These are phyloP conservation scores for Grigorovia jiainica DNA, from an alignment of 805 yeast species.

Conservation along the genomic window DNA sequence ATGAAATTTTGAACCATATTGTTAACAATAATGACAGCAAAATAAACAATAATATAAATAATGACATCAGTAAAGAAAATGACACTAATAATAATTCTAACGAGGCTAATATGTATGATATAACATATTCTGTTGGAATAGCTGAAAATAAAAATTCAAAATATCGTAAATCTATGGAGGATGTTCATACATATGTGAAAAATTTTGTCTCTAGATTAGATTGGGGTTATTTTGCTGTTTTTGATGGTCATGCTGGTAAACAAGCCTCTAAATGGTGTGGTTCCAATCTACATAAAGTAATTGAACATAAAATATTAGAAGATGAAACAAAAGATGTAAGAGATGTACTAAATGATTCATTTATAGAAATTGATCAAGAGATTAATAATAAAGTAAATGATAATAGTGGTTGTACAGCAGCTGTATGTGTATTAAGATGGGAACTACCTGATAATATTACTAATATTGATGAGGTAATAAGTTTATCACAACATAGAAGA, in stretches of 20 bases:
- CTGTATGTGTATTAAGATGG: slow-evolving; percentile 86
- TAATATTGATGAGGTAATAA: slow-evolving; percentile 12
- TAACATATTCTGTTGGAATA: slow-evolving; percentile 79
- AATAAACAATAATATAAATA: too few relatives aligned
- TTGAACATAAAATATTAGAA: slow-evolving; percentile 48
- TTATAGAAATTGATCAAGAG: slow-evolving; percentile 63
- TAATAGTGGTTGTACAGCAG: slow-evolving; percentile 89
- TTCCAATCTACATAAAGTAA: slow-evolving; percentile 60
- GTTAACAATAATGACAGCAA: too few relatives aligned
- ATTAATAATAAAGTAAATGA: slow-evolving; percentile 55
- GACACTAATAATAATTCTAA: too few relatives aligned
- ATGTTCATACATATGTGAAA: slow-evolving; percentile 86
- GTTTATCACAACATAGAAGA: slow-evolving; percentile 42
- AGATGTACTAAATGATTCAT: slow-evolving; percentile 57
- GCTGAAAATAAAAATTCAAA: slow-evolving; percentile 79
- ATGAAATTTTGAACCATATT: too few relatives aligned
- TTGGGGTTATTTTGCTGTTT: slow-evolving; percentile 91
- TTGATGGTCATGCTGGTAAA: slow-evolving; percentile 96
- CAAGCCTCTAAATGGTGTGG: slow-evolving; percentile 95
- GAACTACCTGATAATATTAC: slow-evolving; percentile 39
- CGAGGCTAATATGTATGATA: too few relatives aligned
- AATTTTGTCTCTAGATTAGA: slow-evolving; percentile 86
- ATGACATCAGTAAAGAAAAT: too few relatives aligned
- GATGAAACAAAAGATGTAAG: slow-evolving; percentile 47
- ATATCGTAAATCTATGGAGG: slow-evolving; percentile 88